These are phyloP conservation scores for Paramecium octaurelia DNA, from an alignment of 73 alveolate species.

Conservation along the genomic window DNA sequence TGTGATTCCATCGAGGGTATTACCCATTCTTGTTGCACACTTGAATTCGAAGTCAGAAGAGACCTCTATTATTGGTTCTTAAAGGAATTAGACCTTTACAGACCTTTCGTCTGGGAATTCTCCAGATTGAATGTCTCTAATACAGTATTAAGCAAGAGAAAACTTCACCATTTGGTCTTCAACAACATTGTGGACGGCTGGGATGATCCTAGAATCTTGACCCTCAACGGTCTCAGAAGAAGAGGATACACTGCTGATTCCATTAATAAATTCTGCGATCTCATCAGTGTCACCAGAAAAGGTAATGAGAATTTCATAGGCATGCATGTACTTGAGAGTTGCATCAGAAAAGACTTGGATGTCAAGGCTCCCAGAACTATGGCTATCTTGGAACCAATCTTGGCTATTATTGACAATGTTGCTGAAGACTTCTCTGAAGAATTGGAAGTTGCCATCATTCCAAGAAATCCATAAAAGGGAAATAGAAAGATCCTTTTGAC, in stretches of 20 bases:
- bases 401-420: slow-evolving; percentile 78
- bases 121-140: slow-evolving; percentile 96
- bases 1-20: slow-evolving; percentile 95
- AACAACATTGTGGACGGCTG: slow-evolving; percentile 89
- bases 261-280: slow-evolving; percentile 93
- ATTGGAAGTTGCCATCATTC: slow-evolving; percentile 91
- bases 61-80: slow-evolving; percentile 98
- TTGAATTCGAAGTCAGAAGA: slow-evolving; percentile 98
- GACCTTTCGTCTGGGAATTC: slow-evolving; percentile 99
- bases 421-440: slow-evolving; percentile 67
- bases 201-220: slow-evolving; percentile 98
- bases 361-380: slow-evolving; percentile 94
- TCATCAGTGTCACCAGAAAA: slow-evolving; percentile 93
- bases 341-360: slow-evolving; percentile 93
- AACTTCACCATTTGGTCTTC: slow-evolving; percentile 85
- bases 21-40: slow-evolving; percentile 97
- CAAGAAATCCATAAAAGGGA: slow-evolving; percentile 87
- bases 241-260: slow-evolving; percentile 98
- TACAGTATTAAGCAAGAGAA: slow-evolving; percentile 93
- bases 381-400: slow-evolving; percentile 93
- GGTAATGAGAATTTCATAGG: slow-evolving; percentile 94
- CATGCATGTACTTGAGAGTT: slow-evolving; percentile 91
- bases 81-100: slow-evolving; percentile 95
- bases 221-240: slow-evolving; percentile 95
- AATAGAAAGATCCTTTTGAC: slow-evolving; percentile 45